A percentile compares a stretch with the other conserved stretches of the same genome.
phyloP scores from a whole-genome alignment of 2,329 filamentous ascomycete species.

The Colletotrichum navitas region DNA sequence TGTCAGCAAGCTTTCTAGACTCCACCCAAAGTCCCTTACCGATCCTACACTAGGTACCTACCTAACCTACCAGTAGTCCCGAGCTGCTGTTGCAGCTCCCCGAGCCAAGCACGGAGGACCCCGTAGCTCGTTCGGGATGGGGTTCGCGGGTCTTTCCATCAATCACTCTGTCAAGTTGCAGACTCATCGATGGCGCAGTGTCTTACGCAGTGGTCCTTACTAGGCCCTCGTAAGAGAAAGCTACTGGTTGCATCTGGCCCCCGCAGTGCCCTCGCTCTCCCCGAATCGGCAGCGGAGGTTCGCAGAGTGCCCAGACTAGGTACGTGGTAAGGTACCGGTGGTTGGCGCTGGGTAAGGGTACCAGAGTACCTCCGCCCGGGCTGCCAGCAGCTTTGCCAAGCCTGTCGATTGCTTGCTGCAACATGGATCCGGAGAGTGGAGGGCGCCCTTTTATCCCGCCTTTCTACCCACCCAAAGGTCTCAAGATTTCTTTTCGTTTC shows the following conservation, averaged over 20 bases:
- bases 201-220: neutral
- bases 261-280: conserved; percentile 30
- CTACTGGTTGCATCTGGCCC: conserved; percentile 14
- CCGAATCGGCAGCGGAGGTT: conserved; percentile 15
- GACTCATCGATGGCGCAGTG: neutral
- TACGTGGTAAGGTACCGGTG: neutral
- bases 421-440: conserved; percentile 11
- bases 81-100: neutral
- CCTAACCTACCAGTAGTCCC: neutral
- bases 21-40: neutral
- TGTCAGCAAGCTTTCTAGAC: conserved; percentile 7
- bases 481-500: conserved; percentile 24
- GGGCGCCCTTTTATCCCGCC: conserved; percentile 36
- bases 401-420: conserved; percentile 10
- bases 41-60: no score
- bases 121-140: conserved; percentile 1
- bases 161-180: neutral
- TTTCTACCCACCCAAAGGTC: conserved; percentile 7
- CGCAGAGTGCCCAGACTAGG: neutral
- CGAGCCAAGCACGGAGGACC: conserved; percentile 5
- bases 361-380: conserved; percentile 11
- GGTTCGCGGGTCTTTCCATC: conserved; percentile 8
- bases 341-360: conserved; percentile 16
- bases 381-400: conserved; percentile 10
- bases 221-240: conserved; percentile 7